These are phyloP conservation scores for Amylostereum chailletii DNA, from an alignment of 1,284 basidiomycete species.

Conservation along the genomic window DNA sequence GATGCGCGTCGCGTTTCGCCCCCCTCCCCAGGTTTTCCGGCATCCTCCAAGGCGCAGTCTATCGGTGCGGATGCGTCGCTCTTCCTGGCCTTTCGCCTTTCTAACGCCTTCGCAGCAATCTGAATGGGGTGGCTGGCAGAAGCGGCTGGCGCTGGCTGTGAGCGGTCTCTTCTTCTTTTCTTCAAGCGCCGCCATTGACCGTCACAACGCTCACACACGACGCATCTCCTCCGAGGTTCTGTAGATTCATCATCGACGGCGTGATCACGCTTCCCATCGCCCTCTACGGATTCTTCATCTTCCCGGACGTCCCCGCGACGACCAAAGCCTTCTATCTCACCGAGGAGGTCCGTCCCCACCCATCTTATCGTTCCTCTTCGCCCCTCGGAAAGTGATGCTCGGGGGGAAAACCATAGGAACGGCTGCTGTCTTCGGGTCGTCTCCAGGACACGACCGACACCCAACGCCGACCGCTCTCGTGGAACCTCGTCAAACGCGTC, in stretches of 20 bases:
- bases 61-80: slow-evolving; percentile 28
- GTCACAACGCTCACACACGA: background rate
- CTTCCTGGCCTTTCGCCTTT: no score
- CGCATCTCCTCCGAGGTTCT: background rate
- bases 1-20: background rate
- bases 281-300: slow-evolving; percentile 63
- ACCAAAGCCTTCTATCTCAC: slow-evolving; percentile 61
- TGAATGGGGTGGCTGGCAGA: slow-evolving; percentile 48
- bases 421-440: slow-evolving; percentile 39
- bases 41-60: slow-evolving; percentile 59
- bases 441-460: slow-evolving; percentile 30
- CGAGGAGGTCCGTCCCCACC: slow-evolving; percentile 34
- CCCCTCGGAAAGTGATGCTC: background rate
- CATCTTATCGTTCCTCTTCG: background rate
- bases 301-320: slow-evolving; percentile 63
- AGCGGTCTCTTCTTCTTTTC: slow-evolving; percentile 15
- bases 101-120: slow-evolving; percentile 28
- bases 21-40: slow-evolving; percentile 52
- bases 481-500: slow-evolving; percentile 40
- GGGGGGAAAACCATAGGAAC: slow-evolving; percentile 32
- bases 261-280: slow-evolving; percentile 67
- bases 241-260: slow-evolving; percentile 65
- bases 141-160: slow-evolving; percentile 71
- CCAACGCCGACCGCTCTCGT: slow-evolving; percentile 35
- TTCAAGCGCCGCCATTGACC: background rate